Evolutionary conservation across 1,139 yeast species (phyloP).

Genomic region (Lodderomyces orthopsilosis): DNA sequence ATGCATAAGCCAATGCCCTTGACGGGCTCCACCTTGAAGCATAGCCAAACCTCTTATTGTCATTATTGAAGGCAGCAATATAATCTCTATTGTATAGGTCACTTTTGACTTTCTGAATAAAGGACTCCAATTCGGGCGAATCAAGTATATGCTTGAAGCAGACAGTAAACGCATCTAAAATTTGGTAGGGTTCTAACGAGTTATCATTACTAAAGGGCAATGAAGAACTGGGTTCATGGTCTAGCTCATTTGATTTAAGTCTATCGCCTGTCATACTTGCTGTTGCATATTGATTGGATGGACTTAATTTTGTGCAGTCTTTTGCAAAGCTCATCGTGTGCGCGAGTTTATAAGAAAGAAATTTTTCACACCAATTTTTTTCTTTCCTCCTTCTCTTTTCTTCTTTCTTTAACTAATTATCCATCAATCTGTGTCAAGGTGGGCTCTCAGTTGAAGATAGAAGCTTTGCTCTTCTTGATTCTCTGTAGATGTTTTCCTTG

Average conservation of each 20-base stretch:
- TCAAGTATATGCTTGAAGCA: constrained; percentile 46
- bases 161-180: constrained; percentile 48
- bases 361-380: constrained; percentile 1
- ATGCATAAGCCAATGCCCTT: constrained; percentile 68
- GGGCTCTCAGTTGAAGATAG: constrained; percentile 31
- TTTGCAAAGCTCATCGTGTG: constrained; percentile 4
- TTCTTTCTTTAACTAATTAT: constrained; percentile 17
- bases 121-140: constrained; percentile 38
- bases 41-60: constrained; percentile 69
- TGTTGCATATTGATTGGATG: not conserved
- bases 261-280: not conserved
- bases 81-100: constrained; percentile 70
- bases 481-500: constrained; percentile 40
- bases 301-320: constrained; percentile 4
- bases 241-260: not conserved
- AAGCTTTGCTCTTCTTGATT: constrained; percentile 24
- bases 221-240: constrained; percentile 4
- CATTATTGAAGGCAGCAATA: constrained; percentile 61
- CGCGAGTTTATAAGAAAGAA: constrained; percentile 4
- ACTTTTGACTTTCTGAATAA: constrained; percentile 68
- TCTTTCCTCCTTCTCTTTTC: constrained; percentile 9
- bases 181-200: constrained; percentile 34
- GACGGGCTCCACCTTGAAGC: constrained; percentile 87
- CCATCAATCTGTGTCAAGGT: constrained; percentile 54
- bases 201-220: constrained; percentile 30